A percentile compares a stretch with the other conserved stretches of the same genome.
phyloP scores from a whole-genome alignment of 2,329 filamentous ascomycete species.

The Rhynchosporium graminicola region DNA sequence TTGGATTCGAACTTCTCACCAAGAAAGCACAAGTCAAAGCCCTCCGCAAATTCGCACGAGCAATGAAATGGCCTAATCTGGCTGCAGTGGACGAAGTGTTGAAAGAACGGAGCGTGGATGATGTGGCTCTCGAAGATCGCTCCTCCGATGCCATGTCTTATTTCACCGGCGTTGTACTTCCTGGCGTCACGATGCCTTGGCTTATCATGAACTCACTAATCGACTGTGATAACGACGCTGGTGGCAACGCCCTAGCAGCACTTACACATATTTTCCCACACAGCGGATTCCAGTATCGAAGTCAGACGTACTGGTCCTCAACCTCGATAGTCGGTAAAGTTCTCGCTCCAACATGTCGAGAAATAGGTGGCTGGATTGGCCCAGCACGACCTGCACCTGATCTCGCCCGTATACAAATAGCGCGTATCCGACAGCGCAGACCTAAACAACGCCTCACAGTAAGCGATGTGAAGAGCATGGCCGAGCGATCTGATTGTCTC shows the following conservation, averaged over 20 bases:
- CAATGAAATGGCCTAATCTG: slow-evolving; percentile 78
- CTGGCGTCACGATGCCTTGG: slow-evolving; percentile 70
- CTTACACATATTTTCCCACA: slow-evolving; percentile 68
- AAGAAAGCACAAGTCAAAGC: slow-evolving; percentile 70
- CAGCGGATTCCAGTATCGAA: slow-evolving; percentile 75
- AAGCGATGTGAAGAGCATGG: slow-evolving; percentile 66
- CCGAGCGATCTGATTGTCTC: slow-evolving; percentile 66
- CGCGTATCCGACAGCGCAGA: slow-evolving; percentile 62
- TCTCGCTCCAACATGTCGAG: slow-evolving; percentile 68
- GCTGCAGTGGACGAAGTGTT: slow-evolving; percentile 63
- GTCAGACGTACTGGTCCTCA: slow-evolving; percentile 76
- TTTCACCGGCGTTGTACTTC: slow-evolving; percentile 72
- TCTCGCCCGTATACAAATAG: slow-evolving; percentile 68
- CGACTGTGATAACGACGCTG: slow-evolving; percentile 70
- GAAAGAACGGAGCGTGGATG: slow-evolving; percentile 52
- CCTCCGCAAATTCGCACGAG: slow-evolving; percentile 66
- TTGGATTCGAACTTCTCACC: slow-evolving; percentile 63
- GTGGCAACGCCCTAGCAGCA: slow-evolving; percentile 62
- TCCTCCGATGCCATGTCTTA: slow-evolving; percentile 76
- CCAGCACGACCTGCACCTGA: slow-evolving; percentile 69
- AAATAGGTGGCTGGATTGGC: slow-evolving; percentile 73
- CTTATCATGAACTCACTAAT: slow-evolving; percentile 78
- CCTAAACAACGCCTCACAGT: slow-evolving; percentile 58
- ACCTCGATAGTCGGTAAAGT: slow-evolving; percentile 75
- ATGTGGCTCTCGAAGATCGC: slow-evolving; percentile 58